Conservation (phyloP, 768 basidiomycete genomes). For the Cystobasidium ongulense region DNA sequence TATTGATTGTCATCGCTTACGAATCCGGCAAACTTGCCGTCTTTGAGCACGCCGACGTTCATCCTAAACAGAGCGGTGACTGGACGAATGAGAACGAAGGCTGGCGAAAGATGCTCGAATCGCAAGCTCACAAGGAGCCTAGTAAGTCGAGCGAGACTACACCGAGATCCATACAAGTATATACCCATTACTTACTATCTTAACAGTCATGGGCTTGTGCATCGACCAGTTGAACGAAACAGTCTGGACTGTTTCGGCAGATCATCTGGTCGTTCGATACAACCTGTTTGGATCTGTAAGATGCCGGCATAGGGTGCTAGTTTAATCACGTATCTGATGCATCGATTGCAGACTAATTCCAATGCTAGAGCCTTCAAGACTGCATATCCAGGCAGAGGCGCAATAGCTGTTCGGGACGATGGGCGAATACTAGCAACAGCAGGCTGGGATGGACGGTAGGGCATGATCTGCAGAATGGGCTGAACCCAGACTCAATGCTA, state of each 20-base stretch:
- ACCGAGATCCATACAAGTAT: background rate
- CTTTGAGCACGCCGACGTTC: conserved; percentile 41
- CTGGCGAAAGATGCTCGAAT: conserved; percentile 44
- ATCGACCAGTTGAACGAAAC: conserved; percentile 7
- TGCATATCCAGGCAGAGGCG: conserved; percentile 40
- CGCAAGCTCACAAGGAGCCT: conserved; percentile 48
- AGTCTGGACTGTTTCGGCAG: conserved; percentile 40
- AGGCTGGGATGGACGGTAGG: conserved; percentile 90
- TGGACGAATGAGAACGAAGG: conserved; percentile 36
- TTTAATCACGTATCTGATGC: too few relatives aligned
- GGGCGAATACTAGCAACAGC: conserved; percentile 75
- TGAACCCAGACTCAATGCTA: background rate
- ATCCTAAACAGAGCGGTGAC: background rate
- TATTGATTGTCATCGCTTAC: conserved; percentile 66
- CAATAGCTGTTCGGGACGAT: conserved; percentile 65
- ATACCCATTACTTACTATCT: background rate
- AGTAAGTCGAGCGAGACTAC: conserved; percentile 39
- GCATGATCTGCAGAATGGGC: conserved; percentile 32
- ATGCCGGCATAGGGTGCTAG: too few relatives aligned
- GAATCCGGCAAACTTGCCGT: conserved; percentile 81
- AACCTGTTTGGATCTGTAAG: conserved; percentile 31
- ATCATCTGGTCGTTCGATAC: conserved; percentile 40
- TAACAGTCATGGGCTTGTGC: conserved; percentile 41
- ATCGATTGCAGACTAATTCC: background rate
- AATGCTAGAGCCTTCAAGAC: conserved; percentile 22